Evolutionary conservation across 2,329 filamentous ascomycete genomes (phyloP), one percentile per base, ranked within the genome.

Genomic region (Fonsecaea erecta): DNA sequence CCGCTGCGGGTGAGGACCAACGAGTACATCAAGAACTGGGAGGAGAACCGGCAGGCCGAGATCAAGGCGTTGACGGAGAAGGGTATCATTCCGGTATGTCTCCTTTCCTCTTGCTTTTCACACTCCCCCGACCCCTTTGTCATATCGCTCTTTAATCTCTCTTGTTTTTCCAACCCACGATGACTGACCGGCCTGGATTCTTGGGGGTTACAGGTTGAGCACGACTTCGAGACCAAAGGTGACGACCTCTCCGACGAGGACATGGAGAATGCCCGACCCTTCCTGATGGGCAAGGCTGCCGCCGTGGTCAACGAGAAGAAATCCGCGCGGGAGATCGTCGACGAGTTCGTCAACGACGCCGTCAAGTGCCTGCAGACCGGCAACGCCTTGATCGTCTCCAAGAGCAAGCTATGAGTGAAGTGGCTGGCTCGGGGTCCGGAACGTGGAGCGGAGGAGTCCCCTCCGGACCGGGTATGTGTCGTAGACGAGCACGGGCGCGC

Each of bases 201-300:
- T 30, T n/a, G n/a, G n/a, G n/a, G n/a, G n/a, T 43, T 8, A 4
- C 24, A 69, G 67, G 67, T 96, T 70, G 95, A 98, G 84, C 85
- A 92, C 73, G 95, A 99, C 76, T 86, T 99, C 35, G 95, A 99
- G 83, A 90, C 90, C 79, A 80, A 96, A 74, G 84, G 85, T 24
- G 82, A 84, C 69, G 87, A 90, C 54, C 85, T 90, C 66, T 86
- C 91, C 64, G 93, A 97, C 66, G 92, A 98, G 46, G 86, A 90
- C 35, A 88, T 99, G 82, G 95, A 98, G 78, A 92, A 95, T 76
- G 93, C 92, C 74, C 86, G 92, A 65, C 93, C 93, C 14, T 96
- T 88, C 84, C 81, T 97, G 73, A 99, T 99, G 95, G 95, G 95
- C 78, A 96, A 98, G 85, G 94, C 91, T 67, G 91, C 95, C 40